phyloP scores from a whole-genome alignment of 495 filamentous ascomycete genomes.

The Achaetomiella virescens region DNA sequence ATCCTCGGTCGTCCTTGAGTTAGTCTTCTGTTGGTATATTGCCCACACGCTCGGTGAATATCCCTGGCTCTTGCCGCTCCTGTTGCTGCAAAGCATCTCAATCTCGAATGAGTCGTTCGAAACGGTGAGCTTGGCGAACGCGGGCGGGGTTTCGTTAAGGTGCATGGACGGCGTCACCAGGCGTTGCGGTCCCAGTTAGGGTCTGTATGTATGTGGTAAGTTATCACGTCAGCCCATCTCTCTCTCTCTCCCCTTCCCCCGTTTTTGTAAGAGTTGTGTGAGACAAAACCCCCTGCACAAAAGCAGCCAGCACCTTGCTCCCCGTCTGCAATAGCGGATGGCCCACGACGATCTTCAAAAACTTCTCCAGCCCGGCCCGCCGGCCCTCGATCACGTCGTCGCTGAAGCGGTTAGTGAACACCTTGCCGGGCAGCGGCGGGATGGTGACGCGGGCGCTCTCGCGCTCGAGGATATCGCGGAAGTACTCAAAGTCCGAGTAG shows the following conservation, averaged over 20 bases:
- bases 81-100: not conserved
- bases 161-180: constrained; percentile 47
- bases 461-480: constrained; percentile 95
- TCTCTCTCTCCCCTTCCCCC: not conserved
- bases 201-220: constrained; percentile 39
- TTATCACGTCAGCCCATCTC: not conserved
- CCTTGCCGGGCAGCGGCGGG: constrained; percentile 91
- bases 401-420: constrained; percentile 96
- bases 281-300: constrained; percentile 77
- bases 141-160: not conserved
- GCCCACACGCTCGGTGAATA: constrained; percentile 2
- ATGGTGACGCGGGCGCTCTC: constrained; percentile 92
- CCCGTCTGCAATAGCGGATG: constrained; percentile 96
- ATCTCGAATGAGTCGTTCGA: not conserved
- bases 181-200: constrained; percentile 74
- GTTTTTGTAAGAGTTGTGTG: not conserved
- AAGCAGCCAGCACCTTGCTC: constrained; percentile 89
- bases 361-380: constrained; percentile 85
- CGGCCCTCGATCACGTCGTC: constrained; percentile 98
- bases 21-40: too few relatives aligned
- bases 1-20: constrained; percentile 38
- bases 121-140: not conserved
- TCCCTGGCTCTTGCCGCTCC: not conserved
- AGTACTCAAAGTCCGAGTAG: constrained; percentile 97
- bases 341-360: constrained; percentile 94